Base-by-base conservation (phyloP, 1,284 basidiomycete genomes). In the Cryptococcus jaspeensis region DNA sequence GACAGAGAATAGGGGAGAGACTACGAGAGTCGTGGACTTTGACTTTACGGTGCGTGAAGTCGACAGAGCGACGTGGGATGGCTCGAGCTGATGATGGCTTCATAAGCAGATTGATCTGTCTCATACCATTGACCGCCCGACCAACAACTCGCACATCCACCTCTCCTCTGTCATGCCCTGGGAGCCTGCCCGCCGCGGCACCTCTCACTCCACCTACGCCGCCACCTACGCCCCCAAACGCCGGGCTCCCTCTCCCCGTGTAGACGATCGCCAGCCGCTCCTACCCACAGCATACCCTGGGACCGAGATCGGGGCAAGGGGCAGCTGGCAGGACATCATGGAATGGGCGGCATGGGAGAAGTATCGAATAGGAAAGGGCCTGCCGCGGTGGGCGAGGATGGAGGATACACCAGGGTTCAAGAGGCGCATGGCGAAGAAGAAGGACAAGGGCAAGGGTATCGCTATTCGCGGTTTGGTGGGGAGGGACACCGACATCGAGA, bases 41-140 rank as follows among this genome's bases (percentile, higher is more conserved):
- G 64, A 73, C 48, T 75, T 75, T 40, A 62, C 52, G 20, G 69
- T 71, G 46, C 51, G 69, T 64, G n/a, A 36, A 2, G n/a, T 36
- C n/a, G n/a, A n/a, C n/a, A n/a, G n/a, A n/a, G n/a, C n/a, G n/a
- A n/a, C n/a, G n/a, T n/a, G n/a, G n/a, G n/a, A n/a, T n/a, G n/a
- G n/a, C n/a, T n/a, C n/a, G n/a, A n/a, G 7, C 6, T n/a, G n/a
- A 35, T 7, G 20, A 4, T 46, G 9, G 47, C 22, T 9, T 40
- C 38, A 13, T 41, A 16, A 38, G 16, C 45, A 71, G 69, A 71
- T 75, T 60, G 67, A 75, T 54, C 50, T 73, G 35, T 55, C 60
- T 1, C 49, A 60, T 9, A 52, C 67, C 18, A 51, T 66, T 43
- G 49, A 50, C 18, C 72, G 70, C 50, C 57, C 57, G 13, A 52